Conservation (phyloP, 2,329 filamentous ascomycete species). For the Herpotrichia juniperi region DNA sequence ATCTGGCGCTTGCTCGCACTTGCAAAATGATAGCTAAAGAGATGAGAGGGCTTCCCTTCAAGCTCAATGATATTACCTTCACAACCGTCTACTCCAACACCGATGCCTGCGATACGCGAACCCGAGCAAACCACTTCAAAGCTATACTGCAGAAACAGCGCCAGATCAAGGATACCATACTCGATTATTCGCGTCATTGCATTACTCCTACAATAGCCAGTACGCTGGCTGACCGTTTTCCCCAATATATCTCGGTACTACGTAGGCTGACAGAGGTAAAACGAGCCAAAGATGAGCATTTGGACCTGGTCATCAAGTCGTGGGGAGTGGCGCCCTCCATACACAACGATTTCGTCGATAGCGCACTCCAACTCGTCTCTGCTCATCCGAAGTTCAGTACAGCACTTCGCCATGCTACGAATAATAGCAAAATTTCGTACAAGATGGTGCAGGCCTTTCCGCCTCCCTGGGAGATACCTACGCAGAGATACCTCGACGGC, state of each 20-base stretch:
- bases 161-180: background rate
- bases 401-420: too few relatives aligned
- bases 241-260: too few relatives aligned
- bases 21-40: slow-evolving; percentile 12
- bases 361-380: background rate
- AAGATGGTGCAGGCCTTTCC: too few relatives aligned
- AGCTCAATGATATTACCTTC: background rate
- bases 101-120: too few relatives aligned
- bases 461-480: too few relatives aligned
- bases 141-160: background rate
- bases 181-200: too few relatives aligned
- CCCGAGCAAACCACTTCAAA: background rate
- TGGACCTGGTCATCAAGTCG: background rate
- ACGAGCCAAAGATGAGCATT: background rate
- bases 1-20: slow-evolving; percentile 6
- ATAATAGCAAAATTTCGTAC: too few relatives aligned
- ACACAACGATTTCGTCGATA: background rate
- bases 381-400: background rate
- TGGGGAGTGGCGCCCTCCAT: background rate
- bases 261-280: too few relatives aligned
- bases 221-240: too few relatives aligned
- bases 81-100: background rate
- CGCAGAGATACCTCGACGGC: too few relatives aligned
- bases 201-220: too few relatives aligned
- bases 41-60: slow-evolving; percentile 9